Evolutionary conservation across 2,329 filamentous ascomycete genomes (phyloP), one percentile per base, ranked within the genome.

Genomic region (Alternaria angustiovoidea): DNA sequence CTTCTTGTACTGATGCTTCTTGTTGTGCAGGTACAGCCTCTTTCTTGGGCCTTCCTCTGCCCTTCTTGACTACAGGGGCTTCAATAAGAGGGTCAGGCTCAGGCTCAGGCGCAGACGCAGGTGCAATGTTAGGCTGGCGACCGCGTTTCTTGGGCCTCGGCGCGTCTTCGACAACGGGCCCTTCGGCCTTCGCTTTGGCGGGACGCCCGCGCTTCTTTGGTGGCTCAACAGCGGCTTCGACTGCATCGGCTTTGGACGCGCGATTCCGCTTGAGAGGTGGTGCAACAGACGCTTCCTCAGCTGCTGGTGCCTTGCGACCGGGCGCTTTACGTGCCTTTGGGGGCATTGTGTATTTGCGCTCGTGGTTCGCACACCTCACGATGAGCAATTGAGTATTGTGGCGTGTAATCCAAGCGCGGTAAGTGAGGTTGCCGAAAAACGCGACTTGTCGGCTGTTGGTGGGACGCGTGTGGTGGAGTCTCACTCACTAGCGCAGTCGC

Each of bases 131-230:
- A 14, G 63, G 54, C 30, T 52, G 64, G 42, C 67, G 65, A 49
- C 66, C 60, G 55, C 66, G 65, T 54, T 57, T 64, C 41, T 56
- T 61, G 3, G 58, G 54, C 46, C 64, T 51, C 7, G 47, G 42
- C 41, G 57, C 62, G 30, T 18, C 51, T 26, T 65, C 55, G 4
- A 60, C 61, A 38, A 54, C 54, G 20, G 54, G 12, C 39, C 64
- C 56, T 28, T 64, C 51, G 8, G 22, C 49, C 26, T 43, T 47
- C 30, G 52, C 55, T 58, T 67, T 71, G 4, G 65, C 52, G 0
- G 64, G 66, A n/a, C 69, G 66, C 11, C 70, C 69, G 48, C 68
- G 71, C 54, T 66, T 71, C 57, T 67, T 69, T 1, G 67, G 67
- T 8, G 59, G 34, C 30, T 62, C 65, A 12, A 48, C 28, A 8